A percentile compares a stretch with the other conserved stretches of the same genome.
phyloP scores from a whole-genome alignment of 495 filamentous ascomycete genomes.

The Xanthoparmelia taractica region DNA sequence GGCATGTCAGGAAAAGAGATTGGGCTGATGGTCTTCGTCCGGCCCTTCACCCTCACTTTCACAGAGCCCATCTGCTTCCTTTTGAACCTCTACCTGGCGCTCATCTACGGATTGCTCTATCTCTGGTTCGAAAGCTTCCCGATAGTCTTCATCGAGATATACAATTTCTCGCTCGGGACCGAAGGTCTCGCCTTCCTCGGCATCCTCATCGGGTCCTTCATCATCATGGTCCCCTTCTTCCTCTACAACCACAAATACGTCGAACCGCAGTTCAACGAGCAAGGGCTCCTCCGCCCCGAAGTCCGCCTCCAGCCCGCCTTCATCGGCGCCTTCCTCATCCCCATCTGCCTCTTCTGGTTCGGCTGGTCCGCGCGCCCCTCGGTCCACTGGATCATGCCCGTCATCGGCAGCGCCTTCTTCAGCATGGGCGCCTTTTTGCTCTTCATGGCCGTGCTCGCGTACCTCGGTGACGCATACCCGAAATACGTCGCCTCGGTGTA shows the following conservation, averaged over 20 bases:
- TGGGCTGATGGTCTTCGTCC: slow-evolving; percentile 33
- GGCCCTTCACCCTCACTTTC: slow-evolving; percentile 40
- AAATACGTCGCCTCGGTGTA: slow-evolving; percentile 42
- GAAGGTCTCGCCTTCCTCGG: slow-evolving; percentile 46
- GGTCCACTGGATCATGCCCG: slow-evolving; percentile 48
- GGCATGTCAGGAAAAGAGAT: slow-evolving; percentile 29
- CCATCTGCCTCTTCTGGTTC: slow-evolving; percentile 53
- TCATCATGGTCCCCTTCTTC: slow-evolving; percentile 41
- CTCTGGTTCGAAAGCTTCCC: slow-evolving; percentile 54
- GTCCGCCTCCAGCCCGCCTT: slow-evolving; percentile 38
- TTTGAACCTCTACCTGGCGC: slow-evolving; percentile 46
- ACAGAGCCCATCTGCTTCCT: slow-evolving; percentile 45
- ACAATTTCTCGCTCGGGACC: slow-evolving; percentile 41
- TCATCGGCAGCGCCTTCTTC: slow-evolving; percentile 48
- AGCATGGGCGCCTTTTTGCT: slow-evolving; percentile 46
- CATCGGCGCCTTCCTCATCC: slow-evolving; percentile 36
- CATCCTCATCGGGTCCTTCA: slow-evolving; percentile 38
- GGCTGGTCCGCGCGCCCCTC: slow-evolving; percentile 41
- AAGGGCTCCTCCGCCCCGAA: slow-evolving; percentile 39
- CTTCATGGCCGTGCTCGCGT: slow-evolving; percentile 46
- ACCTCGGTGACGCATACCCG: slow-evolving; percentile 35
- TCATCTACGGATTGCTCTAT: slow-evolving; percentile 49
- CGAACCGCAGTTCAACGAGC: slow-evolving; percentile 35
- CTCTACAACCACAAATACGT: slow-evolving; percentile 36
- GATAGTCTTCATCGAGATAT: slow-evolving; percentile 43